Percentiles rank a stretch among this genome's conserved stretches.
phyloP scores from a whole-genome alignment of 2,329 filamentous ascomycete species.

The Nannizzia gypsea region DNA sequence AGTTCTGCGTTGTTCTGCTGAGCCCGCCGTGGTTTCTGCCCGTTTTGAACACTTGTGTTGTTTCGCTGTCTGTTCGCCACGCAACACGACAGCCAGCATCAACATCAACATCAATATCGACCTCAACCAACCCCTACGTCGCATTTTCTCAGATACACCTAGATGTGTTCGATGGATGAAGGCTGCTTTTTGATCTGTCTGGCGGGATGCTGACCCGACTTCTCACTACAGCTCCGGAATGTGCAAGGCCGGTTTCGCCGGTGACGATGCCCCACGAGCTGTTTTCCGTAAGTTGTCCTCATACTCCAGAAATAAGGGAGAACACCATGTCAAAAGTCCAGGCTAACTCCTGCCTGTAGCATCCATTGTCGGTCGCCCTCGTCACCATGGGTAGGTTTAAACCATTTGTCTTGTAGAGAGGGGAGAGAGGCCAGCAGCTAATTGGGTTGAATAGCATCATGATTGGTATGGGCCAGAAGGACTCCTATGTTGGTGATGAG shows the following conservation, averaged over 20 bases:
- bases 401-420: too few relatives aligned
- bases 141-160: background rate
- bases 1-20: slow-evolving; percentile 41
- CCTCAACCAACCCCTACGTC: background rate
- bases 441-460: slow-evolving; percentile 62
- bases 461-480: slow-evolving; percentile 99
- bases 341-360: slow-evolving; percentile 42
- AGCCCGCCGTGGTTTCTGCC: slow-evolving; percentile 16
- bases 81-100: background rate
- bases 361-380: slow-evolving; percentile 98
- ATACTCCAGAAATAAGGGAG: background rate
- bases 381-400: slow-evolving; percentile 81
- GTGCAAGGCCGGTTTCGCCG: slow-evolving; percentile 99
- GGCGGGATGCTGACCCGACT: background rate
- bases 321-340: too few relatives aligned
- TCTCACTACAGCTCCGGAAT: slow-evolving; percentile 76
- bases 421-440: too few relatives aligned
- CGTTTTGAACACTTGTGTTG: slow-evolving; percentile 6
- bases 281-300: slow-evolving; percentile 85
- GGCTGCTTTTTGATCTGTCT: background rate
- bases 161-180: background rate
- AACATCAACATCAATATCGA: background rate
- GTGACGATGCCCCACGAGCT: slow-evolving; percentile 99
- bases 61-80: slow-evolving; percentile 1
- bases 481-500: slow-evolving; percentile 99